Percentiles rank a stretch among this genome's conserved stretches.
Evolutionary conservation across 345 rosid species (phyloP).

Genomic region (Psidium friedrichsthalianum): DNA sequence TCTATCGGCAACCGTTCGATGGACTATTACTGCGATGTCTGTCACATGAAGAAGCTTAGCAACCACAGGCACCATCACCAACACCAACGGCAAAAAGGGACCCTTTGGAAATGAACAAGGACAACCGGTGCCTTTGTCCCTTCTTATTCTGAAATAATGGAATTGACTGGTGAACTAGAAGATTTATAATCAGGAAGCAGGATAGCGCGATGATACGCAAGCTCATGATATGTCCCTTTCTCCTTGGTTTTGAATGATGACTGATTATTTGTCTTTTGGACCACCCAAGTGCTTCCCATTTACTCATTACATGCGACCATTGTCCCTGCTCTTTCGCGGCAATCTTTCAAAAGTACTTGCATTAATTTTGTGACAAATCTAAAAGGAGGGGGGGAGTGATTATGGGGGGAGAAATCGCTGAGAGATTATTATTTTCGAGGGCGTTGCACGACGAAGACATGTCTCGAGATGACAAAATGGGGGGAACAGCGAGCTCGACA

Average conservation of each 20-base stretch:
- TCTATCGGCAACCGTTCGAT: no score
- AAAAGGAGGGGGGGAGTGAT: neutral
- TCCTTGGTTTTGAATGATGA: no score
- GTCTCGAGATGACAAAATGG: no score
- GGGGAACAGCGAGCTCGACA: no score
- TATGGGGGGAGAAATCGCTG: fast-evolving
- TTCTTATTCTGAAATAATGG: neutral
- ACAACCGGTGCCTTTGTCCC: neutral
- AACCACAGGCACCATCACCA: no score
- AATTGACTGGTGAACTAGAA: neutral
- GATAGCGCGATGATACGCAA: neutral
- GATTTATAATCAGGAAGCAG: neutral
- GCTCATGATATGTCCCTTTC: no score
- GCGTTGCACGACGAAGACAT: no score
- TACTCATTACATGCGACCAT: neutral
- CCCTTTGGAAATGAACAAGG: neutral
- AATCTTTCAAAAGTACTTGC: neutral
- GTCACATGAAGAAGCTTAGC: no score
- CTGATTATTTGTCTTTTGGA: no score
- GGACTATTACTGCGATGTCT: no score
- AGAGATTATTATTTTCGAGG: no score
- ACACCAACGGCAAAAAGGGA: no score
- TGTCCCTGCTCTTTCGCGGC: neutral
- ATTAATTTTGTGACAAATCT: neutral
- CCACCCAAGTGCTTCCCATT: neutral